Evolutionary conservation across 257 asterid species (phyloP), one percentile per base, ranked within the genome.

Genomic region (Echites panduratus): DNA sequence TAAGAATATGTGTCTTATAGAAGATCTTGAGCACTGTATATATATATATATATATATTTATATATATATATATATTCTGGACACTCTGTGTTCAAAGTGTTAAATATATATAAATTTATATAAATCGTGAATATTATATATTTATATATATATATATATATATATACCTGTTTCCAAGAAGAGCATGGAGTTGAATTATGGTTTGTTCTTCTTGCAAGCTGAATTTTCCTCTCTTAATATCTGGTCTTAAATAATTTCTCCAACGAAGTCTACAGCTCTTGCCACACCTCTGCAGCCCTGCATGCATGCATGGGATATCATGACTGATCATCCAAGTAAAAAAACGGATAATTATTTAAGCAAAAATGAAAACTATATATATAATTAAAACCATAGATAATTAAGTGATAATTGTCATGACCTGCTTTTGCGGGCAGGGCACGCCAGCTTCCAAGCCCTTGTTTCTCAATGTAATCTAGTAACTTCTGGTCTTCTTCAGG

Each of bases 131-230:
- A 1, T 32, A 32, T 32, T 32, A 32, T n/a, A n/a, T n/a, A n/a
- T n/a, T n/a, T n/a, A n/a, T n/a, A n/a, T n/a, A n/a, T n/a, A n/a
- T n/a, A n/a, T n/a, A n/a, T n/a, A n/a, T n/a, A n/a, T n/a, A n/a
- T n/a, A n/a, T n/a, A n/a, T 73, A 80, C 85, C 79, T 79, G 47
- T 81, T 78, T 26, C 85, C 85, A 75, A 78, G 80, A 75, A 81
- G 79, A 61, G 82, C 81, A 72, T 81, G 85, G 35, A 78, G 82
- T 53, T 78, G 85, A 68, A 81, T 75, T 44, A 78, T 81, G 45
- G 73, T 78, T 56, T 73, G 80, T 40, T 80, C 80, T 75, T 81
- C 83, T 50, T 68, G 73, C 66, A 69, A 78, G 43, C 81, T 73
- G 52, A 80, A 77, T 68, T 73, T 70, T 19, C 84, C 81, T 52